Percentiles rank a stretch among this genome's conserved stretches.
These are phyloP conservation scores for Rhodosporidiobolus odoratus DNA, from an alignment of 768 basidiomycete genomes.

Conservation along the genomic window DNA sequence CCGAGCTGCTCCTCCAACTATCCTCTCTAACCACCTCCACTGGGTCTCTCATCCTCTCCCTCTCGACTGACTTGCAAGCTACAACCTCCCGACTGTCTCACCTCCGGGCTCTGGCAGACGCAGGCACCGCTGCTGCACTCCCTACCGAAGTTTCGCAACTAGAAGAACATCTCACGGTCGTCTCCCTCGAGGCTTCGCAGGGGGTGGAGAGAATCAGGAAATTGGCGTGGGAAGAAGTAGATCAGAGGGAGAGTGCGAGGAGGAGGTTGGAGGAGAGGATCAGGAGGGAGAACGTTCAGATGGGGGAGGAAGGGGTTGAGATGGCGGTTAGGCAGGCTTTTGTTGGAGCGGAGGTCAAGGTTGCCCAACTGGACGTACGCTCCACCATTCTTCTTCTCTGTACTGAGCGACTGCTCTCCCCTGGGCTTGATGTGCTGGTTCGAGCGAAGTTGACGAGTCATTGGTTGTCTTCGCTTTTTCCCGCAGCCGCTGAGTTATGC, in stretches of 20 bases:
- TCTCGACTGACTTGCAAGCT: neutral
- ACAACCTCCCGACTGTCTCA: neutral
- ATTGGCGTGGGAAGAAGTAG: slow-evolving; percentile 20
- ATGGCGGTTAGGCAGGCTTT: slow-evolving; percentile 9
- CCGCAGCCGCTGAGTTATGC: slow-evolving; percentile 16
- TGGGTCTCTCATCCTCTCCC: slow-evolving; percentile 1
- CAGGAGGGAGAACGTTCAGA: slow-evolving; percentile 14
- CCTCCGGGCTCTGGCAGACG: neutral
- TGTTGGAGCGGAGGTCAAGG: slow-evolving; percentile 3
- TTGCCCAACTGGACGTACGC: slow-evolving; percentile 18
- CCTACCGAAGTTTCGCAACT: neutral
- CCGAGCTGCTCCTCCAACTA: neutral
- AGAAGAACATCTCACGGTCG: neutral
- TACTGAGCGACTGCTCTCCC: too few relatives aligned
- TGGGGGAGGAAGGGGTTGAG: slow-evolving; percentile 6
- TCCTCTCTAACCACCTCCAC: neutral
- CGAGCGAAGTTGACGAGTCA: neutral
- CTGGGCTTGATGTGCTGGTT: too few relatives aligned
- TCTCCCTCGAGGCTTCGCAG: neutral
- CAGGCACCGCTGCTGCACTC: neutral
- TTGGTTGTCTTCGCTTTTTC: neutral
- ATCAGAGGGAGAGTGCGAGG: slow-evolving; percentile 18
- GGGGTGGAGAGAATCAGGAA: neutral
- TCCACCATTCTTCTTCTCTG: neutral
- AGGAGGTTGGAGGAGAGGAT: slow-evolving; percentile 24